A percentile compares a stretch with the other conserved stretches of the same genome.
Conservation (phyloP, 1,284 basidiomycete species). For the Sporisorium iseilematis-ciliati region DNA sequence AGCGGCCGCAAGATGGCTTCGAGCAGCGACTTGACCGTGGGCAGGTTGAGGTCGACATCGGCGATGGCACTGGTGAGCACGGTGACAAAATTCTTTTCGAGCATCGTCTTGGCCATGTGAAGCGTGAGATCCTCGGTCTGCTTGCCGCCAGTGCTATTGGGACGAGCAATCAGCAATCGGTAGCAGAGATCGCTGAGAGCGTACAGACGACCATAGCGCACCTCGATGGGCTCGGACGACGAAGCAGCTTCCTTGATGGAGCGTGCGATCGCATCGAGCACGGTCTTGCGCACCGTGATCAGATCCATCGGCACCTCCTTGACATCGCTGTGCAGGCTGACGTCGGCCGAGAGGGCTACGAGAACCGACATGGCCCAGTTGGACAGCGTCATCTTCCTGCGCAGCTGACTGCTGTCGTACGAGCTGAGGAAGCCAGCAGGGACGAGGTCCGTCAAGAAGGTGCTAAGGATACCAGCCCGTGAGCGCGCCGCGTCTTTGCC, state of each 20-base stretch:
- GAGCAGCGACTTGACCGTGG: conserved; percentile 86
- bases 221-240: conserved; percentile 78
- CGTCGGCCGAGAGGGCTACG: conserved; percentile 90
- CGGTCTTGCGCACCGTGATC: conserved; percentile 85
- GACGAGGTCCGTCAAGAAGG: conserved; percentile 66
- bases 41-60: conserved; percentile 96
- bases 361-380: conserved; percentile 90
- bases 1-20: conserved; percentile 87
- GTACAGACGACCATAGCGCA: conserved; percentile 87
- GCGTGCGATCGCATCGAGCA: conserved; percentile 87
- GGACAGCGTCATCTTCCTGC: conserved; percentile 66
- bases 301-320: conserved; percentile 81
- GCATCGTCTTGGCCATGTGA: conserved; percentile 96
- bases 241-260: conserved; percentile 83
- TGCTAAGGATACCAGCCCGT: conserved; percentile 50
- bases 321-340: conserved; percentile 75
- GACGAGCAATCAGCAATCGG: conserved; percentile 83
- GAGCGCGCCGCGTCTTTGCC: conserved; percentile 27
- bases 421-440: conserved; percentile 66
- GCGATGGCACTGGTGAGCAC: conserved; percentile 88
- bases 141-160: conserved; percentile 71
- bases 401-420: conserved; percentile 61
- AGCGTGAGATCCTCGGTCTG: conserved; percentile 82
- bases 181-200: conserved; percentile 89
- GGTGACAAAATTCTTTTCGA: conserved; percentile 96